Evolutionary conservation across 805 yeast species (phyloP).

Genomic region (Candida maris): DNA sequence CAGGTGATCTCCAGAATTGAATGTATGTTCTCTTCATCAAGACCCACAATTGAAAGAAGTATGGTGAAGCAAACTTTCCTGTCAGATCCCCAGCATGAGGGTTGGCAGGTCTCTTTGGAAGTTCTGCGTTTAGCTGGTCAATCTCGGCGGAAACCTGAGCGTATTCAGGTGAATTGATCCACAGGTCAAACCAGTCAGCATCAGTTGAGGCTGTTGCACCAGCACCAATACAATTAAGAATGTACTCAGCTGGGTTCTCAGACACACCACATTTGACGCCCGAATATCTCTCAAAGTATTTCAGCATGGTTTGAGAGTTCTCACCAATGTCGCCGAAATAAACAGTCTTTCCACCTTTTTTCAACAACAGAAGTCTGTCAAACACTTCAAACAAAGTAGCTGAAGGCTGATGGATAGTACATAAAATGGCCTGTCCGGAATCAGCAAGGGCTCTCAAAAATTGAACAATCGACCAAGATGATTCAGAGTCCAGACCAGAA

Average conservation of each 20-base stretch:
- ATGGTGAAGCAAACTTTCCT: constrained; percentile 44
- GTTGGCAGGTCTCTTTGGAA: constrained; percentile 26
- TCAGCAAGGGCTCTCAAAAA: constrained; percentile 47
- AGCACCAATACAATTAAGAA: constrained; percentile 72
- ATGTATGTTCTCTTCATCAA: constrained; percentile 37
- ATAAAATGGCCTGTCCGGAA: constrained; percentile 52
- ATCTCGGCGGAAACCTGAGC: constrained; percentile 29
- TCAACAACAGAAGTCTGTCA: constrained; percentile 42
- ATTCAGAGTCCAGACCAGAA: constrained; percentile 54
- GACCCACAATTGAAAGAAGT: constrained; percentile 34
- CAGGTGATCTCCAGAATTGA: constrained; percentile 50
- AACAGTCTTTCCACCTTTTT: constrained; percentile 51
- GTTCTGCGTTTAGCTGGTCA: constrained; percentile 27
- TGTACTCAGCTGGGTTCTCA: constrained; percentile 76
- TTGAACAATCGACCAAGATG: constrained; percentile 56
- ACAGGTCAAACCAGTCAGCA: constrained; percentile 62
- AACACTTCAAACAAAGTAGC: constrained; percentile 41
- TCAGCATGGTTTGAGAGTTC: constrained; percentile 40
- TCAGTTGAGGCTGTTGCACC: constrained; percentile 67
- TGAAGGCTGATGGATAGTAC: constrained; percentile 56
- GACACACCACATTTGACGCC: constrained; percentile 61
- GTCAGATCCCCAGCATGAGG: constrained; percentile 25
- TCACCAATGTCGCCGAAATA: constrained; percentile 53
- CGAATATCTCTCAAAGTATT: constrained; percentile 48
- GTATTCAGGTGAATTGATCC: constrained; percentile 44